These are phyloP conservation scores for Cutaneotrichosporon cutaneum DNA, from an alignment of 1,284 basidiomycete species.

Conservation along the genomic window DNA sequence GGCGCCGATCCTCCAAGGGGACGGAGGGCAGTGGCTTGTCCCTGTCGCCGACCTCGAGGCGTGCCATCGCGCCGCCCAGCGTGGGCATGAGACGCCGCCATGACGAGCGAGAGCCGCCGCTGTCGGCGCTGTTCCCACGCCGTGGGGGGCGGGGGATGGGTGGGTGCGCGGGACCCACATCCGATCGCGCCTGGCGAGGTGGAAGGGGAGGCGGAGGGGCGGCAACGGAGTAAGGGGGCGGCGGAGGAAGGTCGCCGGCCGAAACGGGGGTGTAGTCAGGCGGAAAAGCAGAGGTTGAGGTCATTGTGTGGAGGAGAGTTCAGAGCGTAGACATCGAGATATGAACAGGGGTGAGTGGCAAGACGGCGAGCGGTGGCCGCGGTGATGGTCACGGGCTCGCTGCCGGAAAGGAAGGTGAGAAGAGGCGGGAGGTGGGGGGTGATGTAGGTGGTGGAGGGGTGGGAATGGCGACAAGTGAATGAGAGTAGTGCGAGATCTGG, in stretches of 20 bases:
- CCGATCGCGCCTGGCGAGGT: background rate
- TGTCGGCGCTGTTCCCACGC: constrained; percentile 2
- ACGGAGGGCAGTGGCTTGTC: constrained; percentile 4
- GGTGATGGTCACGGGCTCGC: too few species aligned
- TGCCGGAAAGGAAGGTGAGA: background rate
- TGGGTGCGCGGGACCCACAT: background rate
- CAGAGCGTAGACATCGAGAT: background rate
- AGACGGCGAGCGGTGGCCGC: background rate
- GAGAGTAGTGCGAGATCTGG: background rate
- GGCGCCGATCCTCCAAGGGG: background rate
- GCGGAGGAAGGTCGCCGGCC: background rate
- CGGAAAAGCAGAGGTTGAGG: background rate
- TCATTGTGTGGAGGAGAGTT: too few species aligned
- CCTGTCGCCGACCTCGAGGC: background rate
- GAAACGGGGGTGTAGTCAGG: constrained; percentile 1
- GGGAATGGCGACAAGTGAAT: background rate
- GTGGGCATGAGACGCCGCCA: background rate
- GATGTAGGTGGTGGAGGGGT: background rate
- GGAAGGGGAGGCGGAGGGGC: background rate
- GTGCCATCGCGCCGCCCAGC: background rate
- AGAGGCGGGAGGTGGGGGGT: background rate
- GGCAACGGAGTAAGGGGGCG: background rate
- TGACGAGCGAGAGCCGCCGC: background rate
- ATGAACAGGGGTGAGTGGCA: background rate
- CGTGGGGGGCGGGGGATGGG: background rate